Evolutionary conservation across 1,284 basidiomycete species (phyloP), one percentile per base, ranked within the genome.

Genomic region (Cryptococcus jaspeensis): DNA sequence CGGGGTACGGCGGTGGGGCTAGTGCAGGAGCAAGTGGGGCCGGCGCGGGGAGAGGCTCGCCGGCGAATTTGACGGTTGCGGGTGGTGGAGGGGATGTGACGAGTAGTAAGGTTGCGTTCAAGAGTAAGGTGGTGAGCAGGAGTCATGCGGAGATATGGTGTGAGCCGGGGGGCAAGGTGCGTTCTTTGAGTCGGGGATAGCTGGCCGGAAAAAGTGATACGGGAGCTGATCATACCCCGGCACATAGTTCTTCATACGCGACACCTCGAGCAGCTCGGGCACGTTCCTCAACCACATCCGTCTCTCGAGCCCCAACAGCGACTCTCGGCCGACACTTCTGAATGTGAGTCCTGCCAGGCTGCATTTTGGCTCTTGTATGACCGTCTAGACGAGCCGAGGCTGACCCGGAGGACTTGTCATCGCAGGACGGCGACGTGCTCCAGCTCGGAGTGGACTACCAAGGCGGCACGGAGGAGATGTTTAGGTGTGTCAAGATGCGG

Each of bases 391-490:
- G 38, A 16, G 37, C 40, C 38, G 15, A 45, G 9, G 28, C 28
- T 32, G 28, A 32, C 28, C 28, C 28, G 22, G 43, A 28, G 25
- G 18, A 3, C 39, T 35, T 37, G n/a, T 8, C 28, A 11, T n/a
- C 39, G 15, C 45, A 75, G 72, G 95, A 98, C 63, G 95, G 95
- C 0, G 95, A 99, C 77, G 84, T 98, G 16, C 79, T 99, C 7
- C 95, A 99, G 78, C 85, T 98, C 1, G 95, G 95, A 1, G 93
- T 99, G 35, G 96, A 99, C 74, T 99, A 97, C 77, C 95, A 98
- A 76, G 95, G 95, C 28, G 96, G 95, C 0, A 86, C 90, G 5
- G 94, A 99, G 79, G 94, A 98, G 77, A 92, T 97, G 60, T 99
- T 96, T 78, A 90, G 97, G 78, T 93, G 90, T 63, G 92, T 99